phyloP scores from a whole-genome alignment of 495 filamentous ascomycete genomes.

The Daldinia caldariorum region DNA sequence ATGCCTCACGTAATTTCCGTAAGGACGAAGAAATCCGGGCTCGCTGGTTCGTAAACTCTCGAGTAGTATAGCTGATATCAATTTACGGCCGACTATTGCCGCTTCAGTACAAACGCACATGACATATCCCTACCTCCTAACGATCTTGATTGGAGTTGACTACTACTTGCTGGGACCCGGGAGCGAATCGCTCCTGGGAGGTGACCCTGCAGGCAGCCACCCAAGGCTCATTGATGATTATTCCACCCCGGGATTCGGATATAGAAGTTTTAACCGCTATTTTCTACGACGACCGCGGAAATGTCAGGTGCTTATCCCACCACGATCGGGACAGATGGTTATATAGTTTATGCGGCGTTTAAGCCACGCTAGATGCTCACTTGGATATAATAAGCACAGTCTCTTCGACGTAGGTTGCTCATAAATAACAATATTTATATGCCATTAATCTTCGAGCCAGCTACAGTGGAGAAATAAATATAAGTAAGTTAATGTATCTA shows the following conservation, averaged over 20 bases:
- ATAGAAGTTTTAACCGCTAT: neutral
- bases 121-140: neutral
- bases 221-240: neutral
- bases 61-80: neutral
- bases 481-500: neutral
- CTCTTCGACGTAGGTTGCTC: no score
- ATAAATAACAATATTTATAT: neutral
- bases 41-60: conserved; percentile 7
- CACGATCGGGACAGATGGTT: neutral
- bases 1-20: conserved; percentile 6
- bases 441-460: neutral
- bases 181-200: neutral
- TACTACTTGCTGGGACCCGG: neutral
- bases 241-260: neutral
- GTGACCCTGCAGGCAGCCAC: neutral
- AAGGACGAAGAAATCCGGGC: neutral
- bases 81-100: neutral
- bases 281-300: neutral
- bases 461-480: neutral
- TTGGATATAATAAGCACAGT: conserved; percentile 9
- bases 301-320: neutral
- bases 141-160: neutral
- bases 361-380: neutral
- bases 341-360: neutral
- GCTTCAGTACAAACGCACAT: neutral